These are phyloP conservation scores for Discostella pseudostelligera DNA, from an alignment of 108 stramenopile genomes.

Conservation along the genomic window DNA sequence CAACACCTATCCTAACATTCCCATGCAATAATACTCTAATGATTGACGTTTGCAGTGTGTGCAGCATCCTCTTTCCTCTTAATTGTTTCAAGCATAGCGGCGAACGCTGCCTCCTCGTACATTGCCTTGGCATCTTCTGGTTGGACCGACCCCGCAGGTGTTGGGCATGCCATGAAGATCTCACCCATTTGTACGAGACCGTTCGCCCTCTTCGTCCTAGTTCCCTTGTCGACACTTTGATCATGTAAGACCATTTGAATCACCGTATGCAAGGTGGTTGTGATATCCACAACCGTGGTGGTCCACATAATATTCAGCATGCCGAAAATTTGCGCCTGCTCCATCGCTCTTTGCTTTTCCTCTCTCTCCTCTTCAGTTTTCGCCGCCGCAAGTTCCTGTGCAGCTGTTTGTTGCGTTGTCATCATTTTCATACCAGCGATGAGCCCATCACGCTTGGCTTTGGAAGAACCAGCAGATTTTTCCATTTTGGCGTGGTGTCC, in stretches of 20 bases:
- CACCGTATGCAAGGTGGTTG: conserved; percentile 67
- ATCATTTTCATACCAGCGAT: conserved; percentile 54
- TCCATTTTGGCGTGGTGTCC: conserved; percentile 54
- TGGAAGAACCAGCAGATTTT: conserved; percentile 23
- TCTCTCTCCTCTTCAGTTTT: conserved; percentile 58
- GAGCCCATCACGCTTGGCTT: conserved; percentile 51
- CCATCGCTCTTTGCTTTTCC: conserved; percentile 44
- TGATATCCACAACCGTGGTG: conserved; percentile 80
- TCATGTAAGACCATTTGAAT: conserved; percentile 78
- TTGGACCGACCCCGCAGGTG: conserved; percentile 39
- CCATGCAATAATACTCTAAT: no score
- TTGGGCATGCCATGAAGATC: conserved; percentile 57
- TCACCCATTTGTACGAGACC: conserved; percentile 60
- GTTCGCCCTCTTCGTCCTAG: conserved; percentile 54
- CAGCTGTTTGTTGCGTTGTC: conserved; percentile 47
- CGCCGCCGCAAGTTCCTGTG: conserved; percentile 55
- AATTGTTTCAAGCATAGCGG: conserved; percentile 80
- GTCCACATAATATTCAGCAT: conserved; percentile 72
- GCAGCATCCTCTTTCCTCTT: conserved; percentile 73
- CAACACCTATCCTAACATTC: no score
- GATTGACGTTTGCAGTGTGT: conserved; percentile 20
- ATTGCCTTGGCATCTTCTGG: conserved; percentile 53
- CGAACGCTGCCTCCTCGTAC: conserved; percentile 80
- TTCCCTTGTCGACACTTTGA: conserved; percentile 54
- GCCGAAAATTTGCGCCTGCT: conserved; percentile 38